These are phyloP conservation scores for Aotearoamyces nothofagi DNA, from an alignment of 2,329 filamentous ascomycete genomes.

Conservation along the genomic window DNA sequence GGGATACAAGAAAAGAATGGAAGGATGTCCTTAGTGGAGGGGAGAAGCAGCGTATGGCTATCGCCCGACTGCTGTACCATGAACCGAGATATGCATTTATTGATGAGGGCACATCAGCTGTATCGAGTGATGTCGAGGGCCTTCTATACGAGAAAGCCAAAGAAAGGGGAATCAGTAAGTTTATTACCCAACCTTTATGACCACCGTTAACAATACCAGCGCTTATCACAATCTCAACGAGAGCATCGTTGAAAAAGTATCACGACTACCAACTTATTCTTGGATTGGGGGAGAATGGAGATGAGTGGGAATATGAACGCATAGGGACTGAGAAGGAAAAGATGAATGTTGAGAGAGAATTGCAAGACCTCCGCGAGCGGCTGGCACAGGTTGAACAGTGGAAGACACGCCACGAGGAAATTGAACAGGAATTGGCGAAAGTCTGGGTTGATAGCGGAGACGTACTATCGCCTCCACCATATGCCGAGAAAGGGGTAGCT, in stretches of 20 bases:
- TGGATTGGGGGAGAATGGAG: slow-evolving; percentile 64
- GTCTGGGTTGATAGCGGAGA: slow-evolving; percentile 18
- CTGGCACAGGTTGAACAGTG: slow-evolving; percentile 71
- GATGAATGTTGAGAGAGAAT: slow-evolving; percentile 79
- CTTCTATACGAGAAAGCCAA: slow-evolving; percentile 88
- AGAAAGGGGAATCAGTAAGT: slow-evolving; percentile 80
- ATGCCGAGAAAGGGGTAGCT: too few species aligned
- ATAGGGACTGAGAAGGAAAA: slow-evolving; percentile 93
- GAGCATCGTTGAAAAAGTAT: slow-evolving; percentile 88
- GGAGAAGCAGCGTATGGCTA: slow-evolving; percentile 91
- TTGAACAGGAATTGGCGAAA: slow-evolving; percentile 60
- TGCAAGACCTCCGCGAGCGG: slow-evolving; percentile 68
- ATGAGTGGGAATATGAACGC: slow-evolving; percentile 82
- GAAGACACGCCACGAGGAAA: slow-evolving; percentile 64
- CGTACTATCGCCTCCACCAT: slow-evolving; percentile 2
- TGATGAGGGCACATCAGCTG: slow-evolving; percentile 89
- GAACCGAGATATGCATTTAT: slow-evolving; percentile 90
- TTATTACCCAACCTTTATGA: neutral
- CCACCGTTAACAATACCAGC: slow-evolving; percentile 35
- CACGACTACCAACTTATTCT: slow-evolving; percentile 84
- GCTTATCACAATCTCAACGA: slow-evolving; percentile 88
- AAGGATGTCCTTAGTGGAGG: slow-evolving; percentile 95
- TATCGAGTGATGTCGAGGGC: slow-evolving; percentile 88
- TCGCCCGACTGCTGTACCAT: slow-evolving; percentile 83
- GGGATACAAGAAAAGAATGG: slow-evolving; percentile 96